phyloP scores from a whole-genome alignment of 1,284 basidiomycete genomes.

The Fomes fomentarius region DNA sequence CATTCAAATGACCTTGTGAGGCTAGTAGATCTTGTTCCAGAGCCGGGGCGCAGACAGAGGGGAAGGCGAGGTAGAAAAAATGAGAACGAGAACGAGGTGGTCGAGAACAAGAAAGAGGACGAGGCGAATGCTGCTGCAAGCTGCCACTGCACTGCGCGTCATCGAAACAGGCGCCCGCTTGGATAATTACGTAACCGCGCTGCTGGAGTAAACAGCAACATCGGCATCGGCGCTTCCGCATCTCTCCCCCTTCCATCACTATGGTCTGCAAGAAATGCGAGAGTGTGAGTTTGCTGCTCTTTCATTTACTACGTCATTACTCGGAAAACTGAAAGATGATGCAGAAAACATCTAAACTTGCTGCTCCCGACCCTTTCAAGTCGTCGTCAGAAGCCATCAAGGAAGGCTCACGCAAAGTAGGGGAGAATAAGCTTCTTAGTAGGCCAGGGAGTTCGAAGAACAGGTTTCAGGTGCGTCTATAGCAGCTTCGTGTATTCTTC shows the following conservation, averaged over 20 bases:
- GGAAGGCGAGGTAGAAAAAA: too few relatives aligned
- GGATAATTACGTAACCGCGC: not conserved
- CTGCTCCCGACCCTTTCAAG: constrained; percentile 80
- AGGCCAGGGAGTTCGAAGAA: constrained; percentile 66
- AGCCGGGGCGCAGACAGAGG: too few relatives aligned
- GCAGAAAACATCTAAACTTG: constrained; percentile 81
- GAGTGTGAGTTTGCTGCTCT: constrained; percentile 44
- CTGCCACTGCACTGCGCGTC: not conserved
- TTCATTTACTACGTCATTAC: not conserved
- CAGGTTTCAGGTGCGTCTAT: constrained; percentile 63
- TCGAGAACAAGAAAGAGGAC: too few relatives aligned
- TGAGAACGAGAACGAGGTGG: too few relatives aligned
- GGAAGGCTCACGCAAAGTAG: constrained; percentile 74
- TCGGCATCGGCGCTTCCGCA: not conserved
- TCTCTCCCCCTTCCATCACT: constrained; percentile 26
- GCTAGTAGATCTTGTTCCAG: too few relatives aligned
- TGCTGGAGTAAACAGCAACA: not conserved
- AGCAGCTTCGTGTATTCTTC: constrained; percentile 10
- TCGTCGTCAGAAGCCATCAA: constrained; percentile 74
- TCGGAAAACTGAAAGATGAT: too few relatives aligned
- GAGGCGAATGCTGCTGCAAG: not conserved
- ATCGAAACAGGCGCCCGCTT: not conserved
- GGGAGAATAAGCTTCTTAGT: constrained; percentile 78
- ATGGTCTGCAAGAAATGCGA: constrained; percentile 85
- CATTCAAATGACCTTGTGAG: not conserved